Base-by-base conservation (phyloP, 768 basidiomycete genomes). In the Podaxis carcinomalis region DNA sequence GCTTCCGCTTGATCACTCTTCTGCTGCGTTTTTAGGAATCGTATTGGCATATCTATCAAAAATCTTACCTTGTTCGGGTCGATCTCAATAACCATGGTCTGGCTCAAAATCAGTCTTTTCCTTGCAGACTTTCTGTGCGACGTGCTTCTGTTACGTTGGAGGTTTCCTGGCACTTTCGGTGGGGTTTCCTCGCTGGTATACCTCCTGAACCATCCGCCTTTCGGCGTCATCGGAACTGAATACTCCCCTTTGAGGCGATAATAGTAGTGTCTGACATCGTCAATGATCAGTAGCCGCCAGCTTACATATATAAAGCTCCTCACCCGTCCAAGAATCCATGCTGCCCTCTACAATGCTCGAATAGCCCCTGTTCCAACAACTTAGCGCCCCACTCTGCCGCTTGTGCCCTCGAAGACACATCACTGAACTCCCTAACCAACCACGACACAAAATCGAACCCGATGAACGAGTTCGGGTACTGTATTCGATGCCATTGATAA, bases 261-360 rank as follows among this genome's bases (percentile, higher is more conserved):
- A 70, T 89, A 95, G 73, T 96, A 95, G 68, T 96, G 91, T 32
- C 92, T 93, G 58, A 47, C 25, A 36, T 35, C 11, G 64, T 14
- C 61, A 55, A 19, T 19, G 63, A 54, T 56, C 21, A 62, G 56
- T 32, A 37, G 23, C 16, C 25, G 16, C 46, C 5, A 7, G 35
- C 37, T 16, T 11, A 52, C 2, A 21, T 25, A 28, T n/a, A 39
- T 36, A 55, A 56, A 39, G 23, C 36, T 1, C 68, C 86, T 70
- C 59, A 92, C 92, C 93, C 93, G 67, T 96, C 93, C 57, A 96
- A 71, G 73, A 97, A 97, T 7, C 83, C 86, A 71, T 95, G 94
- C 5, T 82, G 76, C 3, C 85, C 84, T 57, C 86, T 77, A 68
- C 89, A 88, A 73, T 97, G 95, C 64, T 91, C 89, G 68, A 98